phyloP scores from a whole-genome alignment of 2,329 filamentous ascomycete genomes.

The Penicillium rolfsii region DNA sequence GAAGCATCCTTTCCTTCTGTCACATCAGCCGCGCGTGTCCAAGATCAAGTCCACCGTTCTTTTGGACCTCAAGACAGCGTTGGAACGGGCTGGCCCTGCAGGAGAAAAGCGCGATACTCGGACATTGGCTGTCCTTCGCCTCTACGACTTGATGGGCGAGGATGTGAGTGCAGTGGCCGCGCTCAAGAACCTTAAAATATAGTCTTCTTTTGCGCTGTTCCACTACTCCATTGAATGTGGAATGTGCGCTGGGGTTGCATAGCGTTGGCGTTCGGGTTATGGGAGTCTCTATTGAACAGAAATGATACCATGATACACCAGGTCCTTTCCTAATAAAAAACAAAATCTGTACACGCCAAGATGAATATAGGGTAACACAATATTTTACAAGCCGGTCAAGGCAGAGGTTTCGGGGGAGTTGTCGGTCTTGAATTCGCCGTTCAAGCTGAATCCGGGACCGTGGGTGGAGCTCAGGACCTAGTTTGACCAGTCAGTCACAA shows the following conservation, averaged over 20 bases:
- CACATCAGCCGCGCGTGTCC: conserved; percentile 59
- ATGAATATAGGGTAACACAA: conserved; percentile 48
- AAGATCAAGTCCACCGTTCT: conserved; percentile 65
- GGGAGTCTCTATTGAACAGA: conserved; percentile 31
- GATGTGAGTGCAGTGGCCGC: conserved; percentile 62
- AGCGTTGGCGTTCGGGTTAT: conserved; percentile 51
- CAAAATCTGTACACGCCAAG: conserved; percentile 46
- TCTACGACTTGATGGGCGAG: conserved; percentile 66
- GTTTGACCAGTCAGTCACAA: neutral
- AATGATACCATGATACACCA: conserved; percentile 49
- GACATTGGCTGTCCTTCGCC: conserved; percentile 59
- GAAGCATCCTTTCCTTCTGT: conserved; percentile 65
- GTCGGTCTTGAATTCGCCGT: conserved; percentile 71
- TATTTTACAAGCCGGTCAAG: conserved; percentile 48
- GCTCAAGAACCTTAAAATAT: conserved; percentile 51
- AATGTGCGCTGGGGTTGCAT: conserved; percentile 34
- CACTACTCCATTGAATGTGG: conserved; percentile 3
- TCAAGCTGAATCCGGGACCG: conserved; percentile 83
- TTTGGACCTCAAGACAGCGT: conserved; percentile 65
- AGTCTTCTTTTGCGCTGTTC: conserved; percentile 15
- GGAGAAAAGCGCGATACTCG: conserved; percentile 42
- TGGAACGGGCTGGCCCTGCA: conserved; percentile 59
- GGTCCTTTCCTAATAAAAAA: conserved; percentile 47
- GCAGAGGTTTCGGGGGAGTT: conserved; percentile 60
- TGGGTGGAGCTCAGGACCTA: conserved; percentile 83